Conservation (phyloP, 2,329 filamentous ascomycete genomes). For the Fusarium abutilonis region DNA sequence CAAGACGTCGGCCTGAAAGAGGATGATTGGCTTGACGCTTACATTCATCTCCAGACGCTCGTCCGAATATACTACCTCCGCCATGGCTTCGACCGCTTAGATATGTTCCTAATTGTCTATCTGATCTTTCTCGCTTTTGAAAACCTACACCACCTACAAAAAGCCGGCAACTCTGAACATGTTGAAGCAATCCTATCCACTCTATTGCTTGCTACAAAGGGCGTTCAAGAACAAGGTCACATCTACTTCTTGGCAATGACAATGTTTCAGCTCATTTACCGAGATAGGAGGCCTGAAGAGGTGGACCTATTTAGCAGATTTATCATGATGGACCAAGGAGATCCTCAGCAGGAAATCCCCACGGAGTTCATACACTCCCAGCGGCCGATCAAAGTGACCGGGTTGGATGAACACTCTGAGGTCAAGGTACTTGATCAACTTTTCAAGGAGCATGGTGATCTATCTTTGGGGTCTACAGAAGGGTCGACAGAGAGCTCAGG, state of each 20-base stretch:
- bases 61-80: conserved; percentile 40
- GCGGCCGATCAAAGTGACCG: not conserved
- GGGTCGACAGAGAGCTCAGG: not conserved
- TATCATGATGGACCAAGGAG: not conserved
- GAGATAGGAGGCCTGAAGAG: not conserved
- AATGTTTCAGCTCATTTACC: not conserved
- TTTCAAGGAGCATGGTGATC: not conserved
- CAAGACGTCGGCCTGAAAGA: not conserved
- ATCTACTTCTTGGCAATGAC: not conserved
- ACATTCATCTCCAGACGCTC: conserved; percentile 22
- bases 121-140: not conserved
- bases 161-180: not conserved
- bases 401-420: not conserved
- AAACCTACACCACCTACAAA: not conserved
- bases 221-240: not conserved
- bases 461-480: not conserved
- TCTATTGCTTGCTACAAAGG: not conserved
- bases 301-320: not conserved
- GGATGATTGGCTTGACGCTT: not conserved
- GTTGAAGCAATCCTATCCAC: not conserved
- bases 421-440: not conserved
- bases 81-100: conserved; percentile 36
- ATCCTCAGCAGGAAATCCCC: not conserved
- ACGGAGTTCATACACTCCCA: not conserved
- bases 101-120: not conserved